Evolutionary conservation across 2,329 filamentous ascomycete genomes (phyloP).

Genomic region (Botrytis squamosa): DNA sequence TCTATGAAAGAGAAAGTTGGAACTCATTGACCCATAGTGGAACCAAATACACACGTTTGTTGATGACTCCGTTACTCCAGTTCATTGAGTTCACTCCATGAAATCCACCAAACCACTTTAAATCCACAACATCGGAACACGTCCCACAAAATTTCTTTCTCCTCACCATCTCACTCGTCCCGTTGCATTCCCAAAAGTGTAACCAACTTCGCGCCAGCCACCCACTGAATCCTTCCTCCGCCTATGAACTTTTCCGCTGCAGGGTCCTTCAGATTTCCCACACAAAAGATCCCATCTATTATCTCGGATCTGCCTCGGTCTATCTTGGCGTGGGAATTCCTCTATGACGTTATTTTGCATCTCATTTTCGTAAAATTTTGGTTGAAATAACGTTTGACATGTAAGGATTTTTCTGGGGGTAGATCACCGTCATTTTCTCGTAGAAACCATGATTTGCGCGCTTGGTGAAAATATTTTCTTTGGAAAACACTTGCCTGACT

Average conservation of each 20-base stretch:
- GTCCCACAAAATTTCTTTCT: background rate
- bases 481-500: background rate
- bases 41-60: background rate
- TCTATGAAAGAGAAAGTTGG: slow-evolving; percentile 2
- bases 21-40: background rate
- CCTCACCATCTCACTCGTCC: background rate
- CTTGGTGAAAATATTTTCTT: background rate
- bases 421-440: slow-evolving; percentile 6
- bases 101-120: slow-evolving; percentile 16
- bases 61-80: slow-evolving; percentile 6
- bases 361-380: background rate
- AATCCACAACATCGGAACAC: slow-evolving; percentile 4
- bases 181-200: background rate
- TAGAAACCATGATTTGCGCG: slow-evolving; percentile 6
- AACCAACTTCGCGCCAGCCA: slow-evolving; percentile 16
- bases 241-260: slow-evolving; percentile 21
- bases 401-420: slow-evolving; percentile 1
- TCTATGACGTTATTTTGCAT: slow-evolving; percentile 19
- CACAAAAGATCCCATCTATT: slow-evolving; percentile 12
- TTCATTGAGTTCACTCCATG: background rate
- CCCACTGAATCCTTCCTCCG: slow-evolving; percentile 9
- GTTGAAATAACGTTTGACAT: slow-evolving; percentile 3
- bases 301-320: slow-evolving; percentile 20
- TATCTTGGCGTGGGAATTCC: slow-evolving; percentile 2
- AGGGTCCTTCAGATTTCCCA: slow-evolving; percentile 13